Conservation (phyloP, 164 flowering plant species). For the Dillenia turbinata region DNA sequence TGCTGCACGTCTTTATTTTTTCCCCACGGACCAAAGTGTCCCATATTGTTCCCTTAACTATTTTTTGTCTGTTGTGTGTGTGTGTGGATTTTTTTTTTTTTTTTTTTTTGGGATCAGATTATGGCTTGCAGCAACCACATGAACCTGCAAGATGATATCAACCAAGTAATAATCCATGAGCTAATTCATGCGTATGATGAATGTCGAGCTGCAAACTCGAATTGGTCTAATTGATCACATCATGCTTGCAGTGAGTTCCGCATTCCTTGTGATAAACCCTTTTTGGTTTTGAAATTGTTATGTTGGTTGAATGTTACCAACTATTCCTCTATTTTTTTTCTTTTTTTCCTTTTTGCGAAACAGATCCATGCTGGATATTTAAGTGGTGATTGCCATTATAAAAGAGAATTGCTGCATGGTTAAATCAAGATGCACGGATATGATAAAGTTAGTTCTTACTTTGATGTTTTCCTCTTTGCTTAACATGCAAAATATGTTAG, state of each 20-base stretch:
- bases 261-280: neutral
- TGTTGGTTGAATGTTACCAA: neutral
- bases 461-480: too few species aligned
- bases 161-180: conserved; percentile 84
- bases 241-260: conserved; percentile 95
- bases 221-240: conserved; percentile 90
- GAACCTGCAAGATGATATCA: conserved; percentile 81
- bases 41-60: too few species aligned
- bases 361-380: conserved; percentile 92
- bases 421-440: conserved; percentile 74
- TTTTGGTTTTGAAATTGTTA: too few species aligned
- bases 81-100: too few species aligned
- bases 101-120: conserved; percentile 63
- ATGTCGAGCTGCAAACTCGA: conserved; percentile 77
- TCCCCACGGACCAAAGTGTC: too few species aligned
- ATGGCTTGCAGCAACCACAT: conserved; percentile 75
- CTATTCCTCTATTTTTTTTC: neutral
- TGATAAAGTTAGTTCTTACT: conserved; percentile 60
- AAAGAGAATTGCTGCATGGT: conserved; percentile 86
- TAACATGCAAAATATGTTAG: too few species aligned
- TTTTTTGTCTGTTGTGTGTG: neutral
- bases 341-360: neutral
- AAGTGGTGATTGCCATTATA: conserved; percentile 96
- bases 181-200: conserved; percentile 92
- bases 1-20: neutral